These are phyloP conservation scores for Suhomyces yuchorum DNA, from an alignment of 1,139 yeast genomes.

Conservation along the genomic window DNA sequence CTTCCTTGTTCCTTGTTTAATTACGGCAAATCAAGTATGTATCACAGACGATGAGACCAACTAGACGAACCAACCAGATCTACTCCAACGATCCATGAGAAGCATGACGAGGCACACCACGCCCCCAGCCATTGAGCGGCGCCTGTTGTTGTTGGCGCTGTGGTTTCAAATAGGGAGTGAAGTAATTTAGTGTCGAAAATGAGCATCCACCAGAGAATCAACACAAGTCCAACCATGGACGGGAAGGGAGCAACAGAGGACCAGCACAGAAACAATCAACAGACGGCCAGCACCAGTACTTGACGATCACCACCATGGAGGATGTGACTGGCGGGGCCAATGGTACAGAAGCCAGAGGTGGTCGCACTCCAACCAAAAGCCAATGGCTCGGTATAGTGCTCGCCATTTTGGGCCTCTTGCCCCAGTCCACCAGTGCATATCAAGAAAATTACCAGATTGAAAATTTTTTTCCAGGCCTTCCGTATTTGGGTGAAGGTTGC, in stretches of 20 bases:
- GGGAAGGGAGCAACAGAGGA: too few species aligned
- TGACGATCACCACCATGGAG: background rate
- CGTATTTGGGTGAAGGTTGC: constrained; percentile 1
- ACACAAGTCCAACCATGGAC: too few species aligned
- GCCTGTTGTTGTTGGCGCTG: background rate
- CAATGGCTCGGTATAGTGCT: background rate
- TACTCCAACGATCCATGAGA: background rate
- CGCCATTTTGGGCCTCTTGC: background rate
- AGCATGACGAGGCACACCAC: background rate
- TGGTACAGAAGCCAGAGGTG: background rate
- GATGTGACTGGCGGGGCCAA: background rate
- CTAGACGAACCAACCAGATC: background rate
- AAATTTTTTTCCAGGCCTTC: constrained; percentile 2
- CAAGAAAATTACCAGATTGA: constrained; percentile 12
- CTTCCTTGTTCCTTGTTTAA: constrained; percentile 14
- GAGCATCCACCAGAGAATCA: background rate
- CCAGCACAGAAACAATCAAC: too few species aligned
- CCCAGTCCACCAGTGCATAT: constrained; percentile 4
- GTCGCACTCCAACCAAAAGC: background rate
- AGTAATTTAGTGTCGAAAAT: too few species aligned
- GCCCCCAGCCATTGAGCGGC: background rate
- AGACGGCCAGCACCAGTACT: background rate
- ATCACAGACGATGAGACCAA: background rate
- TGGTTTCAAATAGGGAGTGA: background rate
- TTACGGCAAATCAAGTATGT: constrained; percentile 13